Conservation (phyloP, 2,329 filamentous ascomycete genomes). For the Aschersonia sp. region DNA sequence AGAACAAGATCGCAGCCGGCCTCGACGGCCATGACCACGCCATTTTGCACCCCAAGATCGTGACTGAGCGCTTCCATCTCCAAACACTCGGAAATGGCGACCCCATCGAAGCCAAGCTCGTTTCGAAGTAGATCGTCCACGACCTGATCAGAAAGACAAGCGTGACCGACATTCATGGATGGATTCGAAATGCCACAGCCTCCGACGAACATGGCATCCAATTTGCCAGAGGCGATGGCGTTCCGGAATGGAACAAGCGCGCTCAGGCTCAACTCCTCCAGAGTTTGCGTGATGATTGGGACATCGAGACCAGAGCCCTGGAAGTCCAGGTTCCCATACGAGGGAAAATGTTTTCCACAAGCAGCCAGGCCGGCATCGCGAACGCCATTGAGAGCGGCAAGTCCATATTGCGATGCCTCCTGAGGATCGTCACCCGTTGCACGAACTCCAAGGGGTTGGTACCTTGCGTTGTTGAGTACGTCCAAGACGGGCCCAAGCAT, state of each 20-base stretch:
- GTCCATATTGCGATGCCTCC: conserved; percentile 84
- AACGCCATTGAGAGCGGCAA: conserved; percentile 83
- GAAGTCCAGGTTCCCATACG: conserved; percentile 89
- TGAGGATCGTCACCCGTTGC: conserved; percentile 88
- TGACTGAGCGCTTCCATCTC: conserved; percentile 95
- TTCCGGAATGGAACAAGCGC: conserved; percentile 85
- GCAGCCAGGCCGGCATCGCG: conserved; percentile 80
- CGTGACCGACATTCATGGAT: conserved; percentile 89
- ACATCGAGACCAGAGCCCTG: conserved; percentile 82
- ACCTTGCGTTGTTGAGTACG: conserved; percentile 82
- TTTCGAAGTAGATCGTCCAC: conserved; percentile 81
- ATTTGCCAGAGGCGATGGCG: conserved; percentile 63
- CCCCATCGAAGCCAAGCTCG: conserved; percentile 78
- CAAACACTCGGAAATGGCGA: conserved; percentile 87
- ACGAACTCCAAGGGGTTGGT: conserved; percentile 79
- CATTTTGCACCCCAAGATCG: conserved; percentile 92
- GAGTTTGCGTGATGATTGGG: conserved; percentile 85
- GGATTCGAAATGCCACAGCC: conserved; percentile 86
- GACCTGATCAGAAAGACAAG: conserved; percentile 83
- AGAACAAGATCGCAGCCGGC: conserved; percentile 88
- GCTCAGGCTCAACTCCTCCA: conserved; percentile 85
- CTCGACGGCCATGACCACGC: conserved; percentile 94
- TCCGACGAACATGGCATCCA: conserved; percentile 93
- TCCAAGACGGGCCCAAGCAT: conserved; percentile 90
- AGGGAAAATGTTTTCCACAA: conserved; percentile 92